These are phyloP conservation scores for Blastomyces silverae DNA, from an alignment of 2,329 filamentous ascomycete species.

Conservation along the genomic window DNA sequence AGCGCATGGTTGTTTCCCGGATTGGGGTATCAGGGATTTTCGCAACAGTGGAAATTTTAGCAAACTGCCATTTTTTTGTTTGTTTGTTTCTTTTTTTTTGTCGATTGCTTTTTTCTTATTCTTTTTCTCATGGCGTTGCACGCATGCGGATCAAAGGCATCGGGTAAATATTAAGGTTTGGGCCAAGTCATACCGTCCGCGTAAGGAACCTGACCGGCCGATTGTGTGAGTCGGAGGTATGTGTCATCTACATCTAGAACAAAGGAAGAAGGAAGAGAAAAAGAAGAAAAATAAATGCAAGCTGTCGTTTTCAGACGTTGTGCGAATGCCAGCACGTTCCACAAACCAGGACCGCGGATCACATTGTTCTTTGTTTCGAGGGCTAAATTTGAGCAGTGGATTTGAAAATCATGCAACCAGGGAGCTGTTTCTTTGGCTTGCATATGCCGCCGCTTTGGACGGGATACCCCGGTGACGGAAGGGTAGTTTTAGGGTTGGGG, in stretches of 20 bases:
- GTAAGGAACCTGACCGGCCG: neutral
- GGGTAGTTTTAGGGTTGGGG: neutral
- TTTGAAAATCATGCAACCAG: neutral
- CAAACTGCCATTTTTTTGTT: neutral
- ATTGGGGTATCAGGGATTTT: neutral
- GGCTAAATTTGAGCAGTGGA: constrained; percentile 6
- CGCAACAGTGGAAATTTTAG: neutral
- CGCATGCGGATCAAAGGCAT: neutral
- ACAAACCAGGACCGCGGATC: constrained; percentile 7
- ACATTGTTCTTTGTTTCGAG: constrained; percentile 3
- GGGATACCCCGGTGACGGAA: neutral
- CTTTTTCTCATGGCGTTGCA: neutral
- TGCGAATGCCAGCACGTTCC: neutral
- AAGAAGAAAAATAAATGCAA: neutral
- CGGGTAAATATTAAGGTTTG: neutral
- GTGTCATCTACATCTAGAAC: neutral
- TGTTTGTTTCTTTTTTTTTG: neutral
- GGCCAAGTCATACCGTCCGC: neutral
- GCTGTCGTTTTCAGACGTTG: neutral
- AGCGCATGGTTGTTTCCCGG: neutral
- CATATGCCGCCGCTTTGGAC: neutral
- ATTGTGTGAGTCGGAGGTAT: neutral
- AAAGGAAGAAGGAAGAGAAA: neutral
- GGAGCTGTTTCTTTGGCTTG: neutral
- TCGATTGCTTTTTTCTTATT: neutral